Percentiles rank a stretch among this genome's conserved stretches.
Evolutionary conservation across 257 asterid genomes (phyloP).

Genomic region (Salvia rosmarinus): DNA sequence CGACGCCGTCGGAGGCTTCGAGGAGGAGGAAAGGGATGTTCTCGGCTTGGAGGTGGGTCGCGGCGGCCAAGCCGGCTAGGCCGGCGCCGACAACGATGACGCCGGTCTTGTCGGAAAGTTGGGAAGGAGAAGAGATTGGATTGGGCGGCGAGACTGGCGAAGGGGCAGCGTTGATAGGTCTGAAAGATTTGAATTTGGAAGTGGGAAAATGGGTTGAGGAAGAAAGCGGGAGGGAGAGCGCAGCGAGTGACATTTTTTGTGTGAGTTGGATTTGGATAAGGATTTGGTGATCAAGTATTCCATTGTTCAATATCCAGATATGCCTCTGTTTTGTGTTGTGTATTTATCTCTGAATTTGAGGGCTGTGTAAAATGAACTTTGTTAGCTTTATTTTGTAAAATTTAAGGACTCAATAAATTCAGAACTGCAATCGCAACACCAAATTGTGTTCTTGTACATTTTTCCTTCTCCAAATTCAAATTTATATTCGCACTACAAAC

Average conservation of each 20-base stretch:
- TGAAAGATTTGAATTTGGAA: slow-evolving; percentile 34
- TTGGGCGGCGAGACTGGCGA: slow-evolving; percentile 47
- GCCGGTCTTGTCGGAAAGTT: slow-evolving; percentile 48
- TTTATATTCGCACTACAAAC: no score
- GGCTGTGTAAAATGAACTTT: no score
- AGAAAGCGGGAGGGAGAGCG: slow-evolving; percentile 36
- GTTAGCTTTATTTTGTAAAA: no score
- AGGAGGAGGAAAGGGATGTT: slow-evolving; percentile 73
- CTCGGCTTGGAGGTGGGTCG: slow-evolving; percentile 77
- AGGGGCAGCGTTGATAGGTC: slow-evolving; percentile 52
- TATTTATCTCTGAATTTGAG: no score
- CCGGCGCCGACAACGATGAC: slow-evolving; percentile 88
- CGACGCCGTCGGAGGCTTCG: slow-evolving; percentile 85
- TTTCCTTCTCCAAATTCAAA: no score
- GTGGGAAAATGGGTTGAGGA: slow-evolving; percentile 22
- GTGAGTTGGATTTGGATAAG: slow-evolving; percentile 21
- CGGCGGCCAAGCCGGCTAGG: slow-evolving; percentile 94
- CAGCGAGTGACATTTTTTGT: slow-evolving; percentile 36
- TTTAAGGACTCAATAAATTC: no score
- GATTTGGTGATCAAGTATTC: slow-evolving; percentile 1
- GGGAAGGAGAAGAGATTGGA: slow-evolving; percentile 35
- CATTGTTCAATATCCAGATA: not conserved
- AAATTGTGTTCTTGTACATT: no score
- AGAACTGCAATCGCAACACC: no score
- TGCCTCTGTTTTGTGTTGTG: no score